Percentiles rank a stretch among this genome's conserved stretches.
Evolutionary conservation across 805 yeast species (phyloP).

Genomic region (Wickerhamiella cacticola): DNA sequence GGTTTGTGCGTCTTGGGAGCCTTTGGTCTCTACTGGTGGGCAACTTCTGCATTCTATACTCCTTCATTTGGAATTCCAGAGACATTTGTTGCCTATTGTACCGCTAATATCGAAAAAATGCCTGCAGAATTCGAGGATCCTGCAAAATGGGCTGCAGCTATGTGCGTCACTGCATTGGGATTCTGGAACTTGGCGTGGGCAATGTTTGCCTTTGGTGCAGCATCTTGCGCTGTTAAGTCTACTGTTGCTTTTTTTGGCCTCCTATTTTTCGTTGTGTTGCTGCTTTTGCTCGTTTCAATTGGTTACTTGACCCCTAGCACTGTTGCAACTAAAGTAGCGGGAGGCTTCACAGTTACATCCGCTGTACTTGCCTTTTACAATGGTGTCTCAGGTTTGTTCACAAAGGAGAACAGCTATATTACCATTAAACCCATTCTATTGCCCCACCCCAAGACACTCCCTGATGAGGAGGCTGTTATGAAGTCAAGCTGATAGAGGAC

Average conservation of each 20-base stretch:
- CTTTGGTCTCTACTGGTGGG: constrained; percentile 56
- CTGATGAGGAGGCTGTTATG: background rate
- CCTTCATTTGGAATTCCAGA: constrained; percentile 39
- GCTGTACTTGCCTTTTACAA: constrained; percentile 52
- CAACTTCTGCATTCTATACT: constrained; percentile 45
- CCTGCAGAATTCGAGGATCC: constrained; percentile 23
- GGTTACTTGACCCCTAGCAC: constrained; percentile 38
- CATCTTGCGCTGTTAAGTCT: constrained; percentile 46
- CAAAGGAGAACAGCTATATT: constrained; percentile 46
- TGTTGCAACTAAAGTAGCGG: constrained; percentile 44
- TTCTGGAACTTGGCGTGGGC: constrained; percentile 52
- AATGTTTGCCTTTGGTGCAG: constrained; percentile 44
- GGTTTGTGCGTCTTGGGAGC: constrained; percentile 40
- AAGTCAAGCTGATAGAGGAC: background rate
- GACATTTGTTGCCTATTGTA: background rate
- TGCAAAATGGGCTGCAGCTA: constrained; percentile 21
- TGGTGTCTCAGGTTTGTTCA: constrained; percentile 52
- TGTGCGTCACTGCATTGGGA: constrained; percentile 34
- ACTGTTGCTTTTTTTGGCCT: constrained; percentile 51
- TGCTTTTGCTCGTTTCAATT: constrained; percentile 43
- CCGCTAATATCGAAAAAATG: constrained; percentile 1
- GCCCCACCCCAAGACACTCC: constrained; percentile 26
- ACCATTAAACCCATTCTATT: constrained; percentile 38
- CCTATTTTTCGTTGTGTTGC: constrained; percentile 40
- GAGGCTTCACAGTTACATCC: constrained; percentile 46